Evolutionary conservation across 495 filamentous ascomycete species (phyloP).

Genomic region (Penicillium salamii): DNA sequence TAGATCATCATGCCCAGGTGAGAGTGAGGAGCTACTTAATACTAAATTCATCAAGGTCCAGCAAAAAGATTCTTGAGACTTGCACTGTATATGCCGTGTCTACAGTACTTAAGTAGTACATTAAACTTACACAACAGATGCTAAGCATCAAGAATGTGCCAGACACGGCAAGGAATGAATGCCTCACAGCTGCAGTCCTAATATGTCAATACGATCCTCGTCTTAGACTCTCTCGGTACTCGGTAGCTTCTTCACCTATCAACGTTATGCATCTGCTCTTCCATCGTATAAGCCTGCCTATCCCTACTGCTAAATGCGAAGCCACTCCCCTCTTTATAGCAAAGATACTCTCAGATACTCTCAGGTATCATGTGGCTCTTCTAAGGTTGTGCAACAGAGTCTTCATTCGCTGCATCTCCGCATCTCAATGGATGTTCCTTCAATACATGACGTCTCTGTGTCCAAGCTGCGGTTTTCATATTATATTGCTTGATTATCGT

Average conservation of each 20-base stretch:
- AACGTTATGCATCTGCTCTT: background rate
- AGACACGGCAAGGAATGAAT: background rate
- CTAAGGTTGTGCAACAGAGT: background rate
- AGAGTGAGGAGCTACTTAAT: too few species aligned
- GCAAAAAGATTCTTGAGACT: too few species aligned
- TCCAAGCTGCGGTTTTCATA: background rate
- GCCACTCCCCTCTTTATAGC: background rate
- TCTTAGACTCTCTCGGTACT: background rate
- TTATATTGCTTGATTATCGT: background rate
- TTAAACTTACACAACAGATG: too few species aligned
- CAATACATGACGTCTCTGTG: background rate
- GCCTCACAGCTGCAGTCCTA: background rate
- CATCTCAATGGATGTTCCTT: background rate
- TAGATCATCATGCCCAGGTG: too few species aligned
- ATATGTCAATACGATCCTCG: background rate
- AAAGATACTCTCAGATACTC: too few species aligned
- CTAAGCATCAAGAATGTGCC: too few species aligned
- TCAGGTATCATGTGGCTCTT: background rate
- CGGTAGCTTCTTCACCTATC: background rate
- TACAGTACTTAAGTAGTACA: too few species aligned
- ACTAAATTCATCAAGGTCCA: too few species aligned
- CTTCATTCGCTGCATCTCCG: background rate
- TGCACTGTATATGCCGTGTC: too few species aligned
- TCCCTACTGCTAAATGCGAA: background rate
- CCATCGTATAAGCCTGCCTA: background rate